Evolutionary conservation across 2,329 filamentous ascomycete species (phyloP).

Genomic region (Nothophoma quercina): DNA sequence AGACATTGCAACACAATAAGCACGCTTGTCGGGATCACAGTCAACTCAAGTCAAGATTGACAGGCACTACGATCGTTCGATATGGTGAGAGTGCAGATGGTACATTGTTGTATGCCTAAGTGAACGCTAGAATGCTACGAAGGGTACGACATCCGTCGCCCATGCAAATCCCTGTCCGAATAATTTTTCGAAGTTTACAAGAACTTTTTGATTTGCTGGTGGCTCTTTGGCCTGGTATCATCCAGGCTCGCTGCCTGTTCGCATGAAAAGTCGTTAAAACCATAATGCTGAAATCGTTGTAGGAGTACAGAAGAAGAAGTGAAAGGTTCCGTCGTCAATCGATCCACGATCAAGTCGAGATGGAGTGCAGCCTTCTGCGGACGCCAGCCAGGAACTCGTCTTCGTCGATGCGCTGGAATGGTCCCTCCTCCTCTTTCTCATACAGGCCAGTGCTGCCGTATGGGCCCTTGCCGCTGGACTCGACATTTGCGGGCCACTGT

Average conservation of each 20-base stretch:
- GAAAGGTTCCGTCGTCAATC: conserved; percentile 26
- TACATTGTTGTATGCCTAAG: conserved; percentile 16
- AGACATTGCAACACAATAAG: no score
- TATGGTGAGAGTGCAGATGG: conserved; percentile 3
- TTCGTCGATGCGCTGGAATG: conserved; percentile 51
- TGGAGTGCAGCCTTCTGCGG: conserved; percentile 46
- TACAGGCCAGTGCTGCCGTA: conserved; percentile 60
- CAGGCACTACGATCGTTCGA: neutral
- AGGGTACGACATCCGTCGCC: conserved; percentile 20
- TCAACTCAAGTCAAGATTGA: no score
- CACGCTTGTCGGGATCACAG: no score
- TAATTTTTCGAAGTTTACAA: conserved; percentile 19
- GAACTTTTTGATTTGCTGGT: conserved; percentile 32
- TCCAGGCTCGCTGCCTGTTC: conserved; percentile 38
- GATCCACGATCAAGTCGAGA: conserved; percentile 42
- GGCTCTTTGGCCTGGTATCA: conserved; percentile 43
- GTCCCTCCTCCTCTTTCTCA: conserved; percentile 56
- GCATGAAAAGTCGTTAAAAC: conserved; percentile 41
- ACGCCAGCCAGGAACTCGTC: conserved; percentile 50
- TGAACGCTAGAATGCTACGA: conserved; percentile 30
- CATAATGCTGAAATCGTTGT: conserved; percentile 28
- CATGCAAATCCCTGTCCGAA: conserved; percentile 22
- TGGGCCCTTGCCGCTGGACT: conserved; percentile 55
- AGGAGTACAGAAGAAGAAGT: conserved; percentile 32
- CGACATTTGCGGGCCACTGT: conserved; percentile 50